Conservation (phyloP, 257 asterid species). For the Solanum corneliomulleri region DNA sequence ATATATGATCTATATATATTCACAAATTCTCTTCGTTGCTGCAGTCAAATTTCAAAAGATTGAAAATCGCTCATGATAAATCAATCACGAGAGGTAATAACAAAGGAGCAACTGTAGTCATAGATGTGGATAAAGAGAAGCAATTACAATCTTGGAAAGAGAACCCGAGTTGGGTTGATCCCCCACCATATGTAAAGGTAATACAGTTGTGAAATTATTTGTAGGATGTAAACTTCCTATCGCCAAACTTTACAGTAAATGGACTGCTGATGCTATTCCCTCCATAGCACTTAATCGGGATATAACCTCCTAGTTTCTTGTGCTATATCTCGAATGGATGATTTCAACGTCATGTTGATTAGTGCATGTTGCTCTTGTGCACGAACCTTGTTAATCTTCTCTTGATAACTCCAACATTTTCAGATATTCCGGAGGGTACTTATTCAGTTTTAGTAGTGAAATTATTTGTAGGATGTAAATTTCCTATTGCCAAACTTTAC, state of each 20-base stretch:
- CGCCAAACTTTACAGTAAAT: neutral
- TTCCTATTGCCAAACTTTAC: neutral
- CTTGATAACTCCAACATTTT: neutral
- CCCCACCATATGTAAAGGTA: constrained; percentile 62
- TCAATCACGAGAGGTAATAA: constrained; percentile 1
- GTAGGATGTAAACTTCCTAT: neutral
- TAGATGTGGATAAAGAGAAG: constrained; percentile 38
- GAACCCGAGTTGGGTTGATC: constrained; percentile 60
- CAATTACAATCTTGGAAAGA: constrained; percentile 74
- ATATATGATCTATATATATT: neutral
- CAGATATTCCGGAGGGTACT: neutral
- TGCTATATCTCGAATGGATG: neutral
- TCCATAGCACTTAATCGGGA: neutral
- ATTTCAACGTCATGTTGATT: neutral
- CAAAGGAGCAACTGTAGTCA: constrained; percentile 14
- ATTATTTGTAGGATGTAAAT: neutral
- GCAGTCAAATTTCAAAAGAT: constrained; percentile 26
- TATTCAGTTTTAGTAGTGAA: neutral
- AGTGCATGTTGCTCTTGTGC: neutral
- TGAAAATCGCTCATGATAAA: constrained; percentile 10
- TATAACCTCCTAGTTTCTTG: neutral
- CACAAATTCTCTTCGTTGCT: neutral
- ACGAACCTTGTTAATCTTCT: neutral
- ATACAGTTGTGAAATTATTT: neutral
- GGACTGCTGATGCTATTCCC: neutral